Base-by-base conservation (phyloP, 768 basidiomycete genomes). In the Gymnopilus dilepis region DNA sequence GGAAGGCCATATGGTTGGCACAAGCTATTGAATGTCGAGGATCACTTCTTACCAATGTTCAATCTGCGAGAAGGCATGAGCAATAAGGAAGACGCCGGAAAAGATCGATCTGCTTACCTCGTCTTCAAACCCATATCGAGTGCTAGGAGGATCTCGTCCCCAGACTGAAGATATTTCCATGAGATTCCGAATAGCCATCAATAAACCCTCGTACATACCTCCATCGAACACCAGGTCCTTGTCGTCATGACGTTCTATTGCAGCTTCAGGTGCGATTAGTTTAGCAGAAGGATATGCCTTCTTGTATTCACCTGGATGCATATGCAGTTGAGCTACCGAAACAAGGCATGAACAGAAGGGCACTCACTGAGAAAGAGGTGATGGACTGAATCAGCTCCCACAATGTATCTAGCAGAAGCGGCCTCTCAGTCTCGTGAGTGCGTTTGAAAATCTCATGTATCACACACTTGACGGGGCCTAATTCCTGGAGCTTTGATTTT, bases 41-140 rank as follows among this genome's bases (percentile, higher is more conserved):
- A 30, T 24, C 15, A 2, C 45, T 11, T 13, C 58, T 58, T 41
- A 85, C 84, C 84, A 83, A 54, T 83, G 78, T 47, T 84, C 80
- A 53, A 86, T 81, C 84, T 78, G 33, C 43, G 40, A 28, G 42
- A 22, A 40, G 30, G 28, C 7, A 40, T 38, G 22, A 54, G 19
- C 52, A 54, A 54, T 38, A 40, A 22, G 1, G 24, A 41, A 56
- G 38, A 19, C 26, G 17, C n/a, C 9, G 34, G 15, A 6, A 45
- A 33, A n/a, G 12, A 40, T 6, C 3, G 34, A 37, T 3, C 17
- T n/a, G 4, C 21, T 72, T 30, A 80, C 79, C 67, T 91, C 90
- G 31, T 83, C 82, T 73, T 95, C 92, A 65, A 92, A 95, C 0
- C 92, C 94, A 64, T 92, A 94, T 47, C 78, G 78, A 24, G 88